Conservation (phyloP, 176 grass and related monocot genomes). For the Musa acuminata region DNA sequence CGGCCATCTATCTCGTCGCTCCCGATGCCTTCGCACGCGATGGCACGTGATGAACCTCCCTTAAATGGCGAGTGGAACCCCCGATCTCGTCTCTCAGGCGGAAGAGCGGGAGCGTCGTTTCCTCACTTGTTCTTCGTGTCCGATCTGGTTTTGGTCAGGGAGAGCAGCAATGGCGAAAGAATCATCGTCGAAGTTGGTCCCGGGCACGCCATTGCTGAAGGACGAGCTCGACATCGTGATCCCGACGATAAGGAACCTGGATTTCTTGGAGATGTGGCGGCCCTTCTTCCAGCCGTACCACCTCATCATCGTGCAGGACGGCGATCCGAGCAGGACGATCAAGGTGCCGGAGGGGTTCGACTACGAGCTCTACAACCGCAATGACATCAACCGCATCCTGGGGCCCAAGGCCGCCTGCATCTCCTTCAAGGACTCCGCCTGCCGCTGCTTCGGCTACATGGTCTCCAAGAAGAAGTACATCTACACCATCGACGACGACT, state of each 20-base stretch:
- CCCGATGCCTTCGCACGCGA: no score
- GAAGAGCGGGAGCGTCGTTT: no score
- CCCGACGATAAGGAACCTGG: constrained; percentile 86
- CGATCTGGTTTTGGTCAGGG: no score
- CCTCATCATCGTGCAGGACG: constrained; percentile 96
- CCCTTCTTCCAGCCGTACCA: constrained; percentile 94
- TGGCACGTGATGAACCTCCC: no score
- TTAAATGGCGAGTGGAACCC: no score
- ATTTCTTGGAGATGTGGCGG: constrained; percentile 95
- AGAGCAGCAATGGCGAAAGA: no score
- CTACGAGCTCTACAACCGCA: constrained; percentile 97
- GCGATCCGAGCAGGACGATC: constrained; percentile 58
- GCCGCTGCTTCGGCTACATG: constrained; percentile 89
- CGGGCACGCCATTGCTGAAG: constrained; percentile 44
- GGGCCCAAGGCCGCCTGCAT: constrained; percentile 83
- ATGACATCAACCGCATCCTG: constrained; percentile 85
- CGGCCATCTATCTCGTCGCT: no score
- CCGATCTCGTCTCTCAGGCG: no score
- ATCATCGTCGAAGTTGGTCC: constrained; percentile 6
- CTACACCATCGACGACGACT: constrained; percentile 97
- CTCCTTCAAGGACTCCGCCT: constrained; percentile 96
- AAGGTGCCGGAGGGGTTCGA: constrained; percentile 79
- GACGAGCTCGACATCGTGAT: constrained; percentile 97
- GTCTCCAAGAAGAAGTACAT: constrained; percentile 99
- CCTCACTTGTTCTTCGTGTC: no score